These are phyloP conservation scores for Lichina pygmaea DNA, from an alignment of 495 filamentous ascomycete species.

Conservation along the genomic window DNA sequence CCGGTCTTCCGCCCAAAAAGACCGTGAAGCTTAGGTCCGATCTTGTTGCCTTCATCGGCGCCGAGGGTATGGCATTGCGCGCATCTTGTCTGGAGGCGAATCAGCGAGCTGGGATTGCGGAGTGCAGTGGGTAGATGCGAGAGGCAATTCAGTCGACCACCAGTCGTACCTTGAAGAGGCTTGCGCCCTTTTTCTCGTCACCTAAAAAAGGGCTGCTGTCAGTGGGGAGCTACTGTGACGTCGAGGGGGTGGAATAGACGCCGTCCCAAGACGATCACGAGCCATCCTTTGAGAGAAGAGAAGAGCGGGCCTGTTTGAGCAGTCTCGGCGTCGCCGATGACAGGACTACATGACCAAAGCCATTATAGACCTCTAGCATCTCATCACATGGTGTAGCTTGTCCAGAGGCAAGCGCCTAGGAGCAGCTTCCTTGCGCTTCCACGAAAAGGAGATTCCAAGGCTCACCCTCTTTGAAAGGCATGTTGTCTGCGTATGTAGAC, in stretches of 20 bases:
- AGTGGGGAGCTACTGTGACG: not conserved
- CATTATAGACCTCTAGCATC: too few relatives aligned
- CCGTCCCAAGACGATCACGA: too few relatives aligned
- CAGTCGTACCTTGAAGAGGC: slow-evolving; percentile 62
- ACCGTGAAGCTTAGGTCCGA: slow-evolving; percentile 89
- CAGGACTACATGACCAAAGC: too few relatives aligned
- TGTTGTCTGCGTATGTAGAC: slow-evolving; percentile 3
- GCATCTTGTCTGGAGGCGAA: slow-evolving; percentile 47
- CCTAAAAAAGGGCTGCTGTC: slow-evolving; percentile 22
- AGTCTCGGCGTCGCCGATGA: too few relatives aligned
- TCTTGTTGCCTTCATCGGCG: slow-evolving; percentile 73
- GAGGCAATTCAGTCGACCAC: not conserved
- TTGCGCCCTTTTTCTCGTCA: slow-evolving; percentile 88
- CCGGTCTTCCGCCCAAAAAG: slow-evolving; percentile 94
- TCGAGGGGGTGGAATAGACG: too few relatives aligned
- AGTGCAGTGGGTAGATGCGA: not conserved
- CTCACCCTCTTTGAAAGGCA: slow-evolving; percentile 13
- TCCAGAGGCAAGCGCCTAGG: too few relatives aligned
- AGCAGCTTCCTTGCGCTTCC: not conserved
- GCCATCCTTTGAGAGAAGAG: too few relatives aligned
- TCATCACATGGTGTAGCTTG: too few relatives aligned
- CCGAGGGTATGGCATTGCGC: slow-evolving; percentile 95
- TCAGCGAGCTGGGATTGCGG: not conserved
- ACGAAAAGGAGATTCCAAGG: slow-evolving; percentile 3
- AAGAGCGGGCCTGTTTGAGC: too few relatives aligned